Conservation (phyloP, 164 flowering plant species). For the Tinospora cordifolia region DNA sequence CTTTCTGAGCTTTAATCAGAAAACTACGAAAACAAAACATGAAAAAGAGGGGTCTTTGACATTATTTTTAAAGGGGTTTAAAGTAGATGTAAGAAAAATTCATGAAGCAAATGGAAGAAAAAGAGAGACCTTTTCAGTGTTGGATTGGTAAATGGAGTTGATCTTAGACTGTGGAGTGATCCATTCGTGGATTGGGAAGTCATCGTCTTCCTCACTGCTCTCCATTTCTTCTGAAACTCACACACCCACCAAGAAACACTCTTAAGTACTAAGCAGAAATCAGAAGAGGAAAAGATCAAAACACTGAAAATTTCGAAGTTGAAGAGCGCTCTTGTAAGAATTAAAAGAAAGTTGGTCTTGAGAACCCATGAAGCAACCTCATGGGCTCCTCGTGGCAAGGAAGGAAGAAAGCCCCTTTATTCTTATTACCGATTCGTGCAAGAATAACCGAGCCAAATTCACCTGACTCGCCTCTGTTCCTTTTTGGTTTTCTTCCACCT, state of each 20-base stretch:
- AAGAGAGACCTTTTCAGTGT: conserved; percentile 63
- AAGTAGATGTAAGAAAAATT: neutral
- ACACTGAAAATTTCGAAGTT: too few species aligned
- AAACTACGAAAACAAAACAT: neutral
- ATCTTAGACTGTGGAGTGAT: conserved; percentile 85
- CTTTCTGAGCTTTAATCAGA: neutral
- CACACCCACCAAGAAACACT: neutral
- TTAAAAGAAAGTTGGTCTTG: too few species aligned
- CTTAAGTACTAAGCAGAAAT: too few species aligned
- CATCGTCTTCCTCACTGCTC: conserved; percentile 92
- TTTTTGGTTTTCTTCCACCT: too few species aligned
- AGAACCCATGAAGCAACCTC: too few species aligned
- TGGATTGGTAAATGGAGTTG: conserved; percentile 71
- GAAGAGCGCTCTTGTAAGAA: too few species aligned
- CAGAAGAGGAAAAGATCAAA: too few species aligned
- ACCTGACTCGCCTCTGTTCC: too few species aligned
- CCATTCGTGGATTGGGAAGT: conserved; percentile 72
- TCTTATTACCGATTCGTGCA: too few species aligned
- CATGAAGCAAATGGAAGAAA: neutral
- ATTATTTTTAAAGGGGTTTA: neutral
- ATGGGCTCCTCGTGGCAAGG: too few species aligned
- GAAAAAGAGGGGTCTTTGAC: neutral
- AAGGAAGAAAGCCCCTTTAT: too few species aligned
- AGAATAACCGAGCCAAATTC: too few species aligned
- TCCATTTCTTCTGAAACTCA: conserved; percentile 34